Base-by-base conservation (phyloP, 2,329 filamentous ascomycete species). In the Fusarium cicatricum region DNA sequence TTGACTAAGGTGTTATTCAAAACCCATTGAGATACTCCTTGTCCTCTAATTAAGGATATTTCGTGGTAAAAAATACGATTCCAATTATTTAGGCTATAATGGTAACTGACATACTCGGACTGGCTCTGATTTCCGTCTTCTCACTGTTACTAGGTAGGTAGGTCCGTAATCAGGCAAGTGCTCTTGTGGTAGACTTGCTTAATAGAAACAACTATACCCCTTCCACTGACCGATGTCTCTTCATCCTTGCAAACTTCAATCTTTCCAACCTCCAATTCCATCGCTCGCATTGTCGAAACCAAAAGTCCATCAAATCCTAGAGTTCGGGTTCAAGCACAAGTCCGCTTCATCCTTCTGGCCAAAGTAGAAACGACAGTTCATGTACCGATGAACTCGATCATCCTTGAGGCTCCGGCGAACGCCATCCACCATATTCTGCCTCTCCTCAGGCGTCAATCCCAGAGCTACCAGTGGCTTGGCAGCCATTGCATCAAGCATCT, bases 351-450 rank as follows among this genome's bases (percentile, higher is more conserved):
- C 52, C 62, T 80, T 82, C 55, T 82, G 78, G 3, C 75, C 80
- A 60, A 74, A 78, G 41, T 76, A 72, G 51, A 80, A 74, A 32
- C 74, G 73, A 17, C 74, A 74, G 36, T 77, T 76, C 33, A 82
- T 59, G 33, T 80, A 80, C 5, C 77, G 74, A 63, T 81, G 79
- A 2, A 75, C 66, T 5, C 61, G 65, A 10, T 64, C 58, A 41
- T 77, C 71, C 15, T 70, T 60, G n/a, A 79, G 62, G 5, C 72
- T 75, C 46, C 68, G 70, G 16, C 64, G 72, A 16, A 71, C 72
- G 2, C 61, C 62, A 4, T 52, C 64, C 7, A 74, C 66, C 44
- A 79, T 66, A 3, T 70, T 66, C 17, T 71, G 66, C 14, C 76
- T 69, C 49, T 78, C 72, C 5, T 71, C 64, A 17, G 65, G 55